phyloP scores from a whole-genome alignment of 1,284 basidiomycete genomes.

The Austropuccinia psidii region DNA sequence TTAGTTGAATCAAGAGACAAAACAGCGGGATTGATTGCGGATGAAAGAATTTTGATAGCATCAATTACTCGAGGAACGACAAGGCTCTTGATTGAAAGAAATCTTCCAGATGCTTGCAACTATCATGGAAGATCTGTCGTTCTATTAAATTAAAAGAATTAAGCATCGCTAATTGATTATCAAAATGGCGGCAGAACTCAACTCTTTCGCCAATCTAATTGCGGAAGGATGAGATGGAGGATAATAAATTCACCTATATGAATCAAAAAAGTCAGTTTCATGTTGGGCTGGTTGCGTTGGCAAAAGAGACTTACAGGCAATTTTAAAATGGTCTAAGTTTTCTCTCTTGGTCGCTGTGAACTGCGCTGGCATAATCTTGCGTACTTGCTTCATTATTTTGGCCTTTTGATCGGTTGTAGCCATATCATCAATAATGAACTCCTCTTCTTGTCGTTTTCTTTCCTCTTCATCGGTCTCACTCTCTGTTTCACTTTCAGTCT shows the following conservation, averaged over 20 bases:
- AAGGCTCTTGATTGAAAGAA: neutral
- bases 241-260: constrained; percentile 12
- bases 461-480: constrained; percentile 29
- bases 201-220: constrained; percentile 23
- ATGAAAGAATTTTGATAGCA: neutral
- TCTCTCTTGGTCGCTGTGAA: neutral
- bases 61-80: neutral
- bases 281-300: neutral
- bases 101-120: neutral
- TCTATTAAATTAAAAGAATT: neutral
- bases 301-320: constrained; percentile 16
- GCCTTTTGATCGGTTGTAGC: neutral
- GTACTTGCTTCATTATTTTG: neutral
- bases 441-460: neutral
- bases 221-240: constrained; percentile 13
- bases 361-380: neutral
- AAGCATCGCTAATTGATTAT: neutral
- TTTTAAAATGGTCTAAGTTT: constrained; percentile 9
- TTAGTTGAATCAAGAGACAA: neutral
- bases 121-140: neutral
- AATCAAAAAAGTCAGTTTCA: neutral
- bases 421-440: constrained; percentile 32
- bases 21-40: neutral
- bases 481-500: neutral
- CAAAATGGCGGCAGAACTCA: neutral